Evolutionary conservation across 495 filamentous ascomycete genomes (phyloP).

Genomic region (Aspergillus affinis): DNA sequence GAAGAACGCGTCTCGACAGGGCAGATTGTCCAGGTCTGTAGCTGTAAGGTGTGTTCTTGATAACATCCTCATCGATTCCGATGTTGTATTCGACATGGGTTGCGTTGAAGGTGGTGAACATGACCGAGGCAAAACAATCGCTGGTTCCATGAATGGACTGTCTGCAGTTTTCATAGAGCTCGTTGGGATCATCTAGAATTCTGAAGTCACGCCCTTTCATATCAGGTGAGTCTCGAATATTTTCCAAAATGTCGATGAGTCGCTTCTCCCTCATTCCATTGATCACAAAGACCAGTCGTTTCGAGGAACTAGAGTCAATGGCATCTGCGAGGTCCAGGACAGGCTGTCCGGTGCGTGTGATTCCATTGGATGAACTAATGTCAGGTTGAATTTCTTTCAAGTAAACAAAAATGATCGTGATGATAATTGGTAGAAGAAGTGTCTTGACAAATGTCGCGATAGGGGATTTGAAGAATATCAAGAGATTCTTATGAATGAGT

Average conservation of each 20-base stretch:
- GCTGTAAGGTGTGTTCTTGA: not conserved
- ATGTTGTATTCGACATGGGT: not conserved
- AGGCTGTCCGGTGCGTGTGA: not conserved
- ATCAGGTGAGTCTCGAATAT: not conserved
- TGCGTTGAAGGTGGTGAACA: not conserved
- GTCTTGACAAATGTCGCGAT: not conserved
- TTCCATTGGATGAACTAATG: not conserved
- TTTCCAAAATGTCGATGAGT: not conserved
- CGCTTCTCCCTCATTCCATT: not conserved
- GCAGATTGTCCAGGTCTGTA: not conserved
- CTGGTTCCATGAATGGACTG: not conserved
- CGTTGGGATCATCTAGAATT: not conserved
- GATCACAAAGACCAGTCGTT: not conserved
- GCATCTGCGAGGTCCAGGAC: not conserved
- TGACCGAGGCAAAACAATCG: not conserved
- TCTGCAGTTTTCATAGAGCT: not conserved
- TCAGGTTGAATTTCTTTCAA: not conserved
- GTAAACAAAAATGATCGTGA: not conserved
- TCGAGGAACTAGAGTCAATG: not conserved
- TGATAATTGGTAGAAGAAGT: not conserved
- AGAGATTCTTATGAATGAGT: slow-evolving; percentile 7
- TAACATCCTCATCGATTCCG: not conserved
- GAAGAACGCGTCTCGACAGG: not conserved
- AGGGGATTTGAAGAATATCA: slow-evolving; percentile 9
- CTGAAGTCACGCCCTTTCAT: not conserved